Base-by-base conservation (phyloP, 257 asterid species). In the Nicotiana tomentosiformis region DNA sequence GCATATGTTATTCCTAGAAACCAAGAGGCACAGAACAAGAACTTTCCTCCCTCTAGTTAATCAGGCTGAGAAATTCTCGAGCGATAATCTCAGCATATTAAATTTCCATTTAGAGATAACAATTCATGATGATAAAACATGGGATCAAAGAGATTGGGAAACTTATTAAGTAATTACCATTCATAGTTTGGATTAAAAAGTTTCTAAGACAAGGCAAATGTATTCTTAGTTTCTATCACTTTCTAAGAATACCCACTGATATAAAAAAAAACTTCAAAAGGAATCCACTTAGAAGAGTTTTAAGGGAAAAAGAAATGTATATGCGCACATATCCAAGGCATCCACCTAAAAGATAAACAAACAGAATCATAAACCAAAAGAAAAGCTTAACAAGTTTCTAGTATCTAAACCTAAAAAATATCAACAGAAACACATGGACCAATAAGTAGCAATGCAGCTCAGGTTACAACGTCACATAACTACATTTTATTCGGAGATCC, bases 1-100 rank as follows among this genome's bases (percentile, higher is more conserved):
- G 39, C 37, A 72, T 72, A 46, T 43, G 79, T 6, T 23, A 46
- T 72, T 72, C 79, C 37, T 12, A 23, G 37, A 72, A 26, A 72
- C 23, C 20, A 46, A 43, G 60, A 72, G 78, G 58, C n/a, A 43
- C 35, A 18, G 20, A 70, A 72, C 12, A 6, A 69, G 7, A 10
- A 10, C n/a, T 46, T 37, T 67, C 84, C 32, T 77, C 83, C 8
- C 30, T n/a, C 78, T 39, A 70, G 78, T 70, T 70, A 39, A 70
- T 70, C n/a, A 39, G n/a, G 23, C 14, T 4, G 23, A 20, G 23
- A 20, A 20, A 20, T 20, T 0, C 23, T 20, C 23, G 23, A 20
- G 23, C 23, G 23, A 10, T 10, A 72, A 46, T 72, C 60, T 72
- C 60, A 72, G 11, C 60, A 46, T 46, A 72, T 23, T 5, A 72